These are phyloP conservation scores for Gossypium bickii DNA, from an alignment of 345 rosid genomes.

Conservation along the genomic window DNA sequence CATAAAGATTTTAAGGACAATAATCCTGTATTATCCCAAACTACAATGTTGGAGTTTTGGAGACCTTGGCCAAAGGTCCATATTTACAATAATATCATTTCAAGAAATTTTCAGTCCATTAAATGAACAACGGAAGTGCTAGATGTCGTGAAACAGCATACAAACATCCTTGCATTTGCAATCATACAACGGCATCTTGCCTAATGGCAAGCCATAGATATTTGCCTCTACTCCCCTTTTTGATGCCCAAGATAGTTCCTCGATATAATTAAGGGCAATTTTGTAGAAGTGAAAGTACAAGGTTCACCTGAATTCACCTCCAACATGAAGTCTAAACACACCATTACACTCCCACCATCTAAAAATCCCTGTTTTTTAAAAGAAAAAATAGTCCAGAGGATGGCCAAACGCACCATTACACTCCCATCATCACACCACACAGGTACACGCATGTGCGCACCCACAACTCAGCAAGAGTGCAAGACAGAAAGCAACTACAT, in stretches of 20 bases:
- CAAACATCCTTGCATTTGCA: background rate
- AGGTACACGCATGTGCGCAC: background rate
- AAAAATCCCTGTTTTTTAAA: background rate
- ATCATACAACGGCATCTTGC: background rate
- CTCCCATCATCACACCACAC: background rate
- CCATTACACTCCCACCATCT: too few species aligned
- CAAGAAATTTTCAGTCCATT: background rate
- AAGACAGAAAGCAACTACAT: background rate
- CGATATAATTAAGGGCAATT: background rate
- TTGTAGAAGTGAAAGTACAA: background rate
- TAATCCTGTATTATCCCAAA: background rate
- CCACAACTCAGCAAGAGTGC: background rate
- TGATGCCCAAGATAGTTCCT: background rate
- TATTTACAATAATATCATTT: background rate
- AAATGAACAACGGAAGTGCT: background rate
- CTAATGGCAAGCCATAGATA: background rate
- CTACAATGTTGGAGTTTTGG: background rate
- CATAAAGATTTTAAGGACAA: background rate
- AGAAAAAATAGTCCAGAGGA: background rate
- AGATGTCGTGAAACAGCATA: background rate
- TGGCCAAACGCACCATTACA: background rate
- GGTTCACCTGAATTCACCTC: background rate
- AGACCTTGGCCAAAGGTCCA: background rate
- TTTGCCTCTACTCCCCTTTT: background rate
- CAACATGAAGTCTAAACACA: background rate